Evolutionary conservation across 495 filamentous ascomycete species (phyloP).

Genomic region (Aspergillus carlsbadensis): DNA sequence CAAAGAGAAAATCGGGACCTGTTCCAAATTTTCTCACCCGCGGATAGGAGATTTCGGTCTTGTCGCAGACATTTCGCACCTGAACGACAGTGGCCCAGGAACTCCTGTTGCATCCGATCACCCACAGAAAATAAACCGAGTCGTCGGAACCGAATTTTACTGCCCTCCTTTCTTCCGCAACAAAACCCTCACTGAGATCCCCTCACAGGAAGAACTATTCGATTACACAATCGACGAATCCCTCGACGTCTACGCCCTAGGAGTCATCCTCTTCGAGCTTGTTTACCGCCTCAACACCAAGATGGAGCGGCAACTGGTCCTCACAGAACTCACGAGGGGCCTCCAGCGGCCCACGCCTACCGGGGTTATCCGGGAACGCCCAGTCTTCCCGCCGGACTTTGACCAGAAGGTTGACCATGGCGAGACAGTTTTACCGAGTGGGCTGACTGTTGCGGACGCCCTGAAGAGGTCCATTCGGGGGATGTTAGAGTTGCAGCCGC

Average conservation of each 20-base stretch:
- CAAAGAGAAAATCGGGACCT: constrained; percentile 16
- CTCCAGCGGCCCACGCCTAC: constrained; percentile 10
- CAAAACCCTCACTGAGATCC: neutral
- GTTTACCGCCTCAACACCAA: constrained; percentile 50
- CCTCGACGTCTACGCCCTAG: constrained; percentile 53
- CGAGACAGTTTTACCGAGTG: constrained; percentile 24
- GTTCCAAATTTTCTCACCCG: constrained; percentile 43
- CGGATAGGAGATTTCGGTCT: constrained; percentile 57
- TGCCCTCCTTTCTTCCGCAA: constrained; percentile 33
- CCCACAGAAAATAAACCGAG: constrained; percentile 27
- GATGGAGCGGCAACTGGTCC: constrained; percentile 53
- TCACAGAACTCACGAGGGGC: constrained; percentile 42
- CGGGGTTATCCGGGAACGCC: constrained; percentile 1
- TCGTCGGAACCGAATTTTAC: constrained; percentile 51
- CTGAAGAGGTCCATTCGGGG: constrained; percentile 42
- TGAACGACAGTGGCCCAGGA: constrained; percentile 25
- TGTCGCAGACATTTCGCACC: constrained; percentile 51
- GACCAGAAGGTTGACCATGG: constrained; percentile 38
- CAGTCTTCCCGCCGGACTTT: constrained; percentile 38
- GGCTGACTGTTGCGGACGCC: constrained; percentile 33
- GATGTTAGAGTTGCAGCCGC: constrained; percentile 47
- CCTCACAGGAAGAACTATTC: neutral
- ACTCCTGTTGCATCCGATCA: constrained; percentile 15
- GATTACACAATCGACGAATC: constrained; percentile 48
- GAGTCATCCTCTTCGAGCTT: constrained; percentile 54